Base-by-base conservation (phyloP, 129 eudicot species). In the Dittrichia graveolens region DNA sequence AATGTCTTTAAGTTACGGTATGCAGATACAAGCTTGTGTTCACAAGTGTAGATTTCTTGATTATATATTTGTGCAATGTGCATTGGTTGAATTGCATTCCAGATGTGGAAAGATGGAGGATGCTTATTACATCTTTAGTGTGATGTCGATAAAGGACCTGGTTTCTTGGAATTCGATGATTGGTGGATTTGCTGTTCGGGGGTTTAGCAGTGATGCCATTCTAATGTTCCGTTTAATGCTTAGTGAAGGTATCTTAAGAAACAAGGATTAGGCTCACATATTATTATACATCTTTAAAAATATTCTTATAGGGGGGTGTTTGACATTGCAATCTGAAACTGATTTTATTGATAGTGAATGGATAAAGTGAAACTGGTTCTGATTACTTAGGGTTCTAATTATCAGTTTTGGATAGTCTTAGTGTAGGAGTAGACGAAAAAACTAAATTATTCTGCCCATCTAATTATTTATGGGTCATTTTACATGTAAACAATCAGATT, bases 81-180 rank as follows among this genome's bases (percentile, higher is more conserved):
- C 95, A 0, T 79, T 90, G 81, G 84, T 90, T 46, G 89, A 85
- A 69, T 75, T 90, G 71, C 79, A 90, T 81, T 80, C 91, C 0
- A 85, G 76, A 68, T 87, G 96, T 49, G 94, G 96, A 13, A 68
- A 59, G 61, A 79, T 90, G 80, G 87, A 79, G 83, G 91, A 87
- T 76, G 91, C 96, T 0, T 69, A 77, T 77, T 50, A 11, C 56
- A 67, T 90, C 10, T 90, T 90, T 65, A 48, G 69, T 46, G 40
- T 41, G 65, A 90, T 90, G 91, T 7, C 31, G 14, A 47, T 47
- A 64, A 83, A 85, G 76, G 96, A 90, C 31, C 31, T 85, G 81
- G 96, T 87, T 70, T 81, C 83, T 59, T 87, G 89, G 94, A 90
- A 90, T 72, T 84, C 87, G 7, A 85, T 90, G 94, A 83, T 90